Evolutionary conservation across 805 yeast species (phyloP).

Genomic region (Suhomyces tanzawaensis): DNA sequence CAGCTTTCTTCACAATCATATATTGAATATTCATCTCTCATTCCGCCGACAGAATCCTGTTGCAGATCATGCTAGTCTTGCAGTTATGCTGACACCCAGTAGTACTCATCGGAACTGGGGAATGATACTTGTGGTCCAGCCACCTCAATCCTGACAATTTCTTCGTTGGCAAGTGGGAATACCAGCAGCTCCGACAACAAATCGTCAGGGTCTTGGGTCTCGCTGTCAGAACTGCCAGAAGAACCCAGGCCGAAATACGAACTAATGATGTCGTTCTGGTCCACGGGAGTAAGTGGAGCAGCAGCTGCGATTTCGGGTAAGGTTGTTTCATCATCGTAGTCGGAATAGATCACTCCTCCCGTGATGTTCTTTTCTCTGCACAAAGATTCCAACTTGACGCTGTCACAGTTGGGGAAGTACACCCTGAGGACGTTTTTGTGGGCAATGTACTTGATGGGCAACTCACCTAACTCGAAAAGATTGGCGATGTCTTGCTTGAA

Average conservation of each 20-base stretch:
- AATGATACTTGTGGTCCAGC: constrained; percentile 3
- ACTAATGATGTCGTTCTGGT: constrained; percentile 22
- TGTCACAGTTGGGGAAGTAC: constrained; percentile 71
- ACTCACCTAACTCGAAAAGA: constrained; percentile 61
- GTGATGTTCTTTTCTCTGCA: constrained; percentile 58
- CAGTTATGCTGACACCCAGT: constrained; percentile 21
- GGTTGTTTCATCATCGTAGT: constrained; percentile 7
- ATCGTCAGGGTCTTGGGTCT: constrained; percentile 15
- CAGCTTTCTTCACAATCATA: too few relatives aligned
- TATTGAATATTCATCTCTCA: too few relatives aligned
- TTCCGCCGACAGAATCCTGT: too few relatives aligned
- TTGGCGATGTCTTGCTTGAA: constrained; percentile 42
- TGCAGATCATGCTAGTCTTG: too few relatives aligned
- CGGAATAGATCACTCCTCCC: constrained; percentile 53
- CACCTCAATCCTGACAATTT: constrained; percentile 13
- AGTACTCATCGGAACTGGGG: constrained; percentile 15
- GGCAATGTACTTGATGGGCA: constrained; percentile 52
- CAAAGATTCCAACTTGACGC: constrained; percentile 52
- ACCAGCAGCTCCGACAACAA: constrained; percentile 11
- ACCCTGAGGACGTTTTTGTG: constrained; percentile 45
- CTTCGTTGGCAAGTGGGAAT: constrained; percentile 22
- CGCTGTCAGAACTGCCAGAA: constrained; percentile 14
- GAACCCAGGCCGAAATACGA: constrained; percentile 15
- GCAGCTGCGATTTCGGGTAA: not conserved
- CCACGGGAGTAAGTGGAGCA: constrained; percentile 5